These are phyloP conservation scores for Cercospora nicotianae DNA, from an alignment of 2,329 filamentous ascomycete genomes.

Conservation along the genomic window DNA sequence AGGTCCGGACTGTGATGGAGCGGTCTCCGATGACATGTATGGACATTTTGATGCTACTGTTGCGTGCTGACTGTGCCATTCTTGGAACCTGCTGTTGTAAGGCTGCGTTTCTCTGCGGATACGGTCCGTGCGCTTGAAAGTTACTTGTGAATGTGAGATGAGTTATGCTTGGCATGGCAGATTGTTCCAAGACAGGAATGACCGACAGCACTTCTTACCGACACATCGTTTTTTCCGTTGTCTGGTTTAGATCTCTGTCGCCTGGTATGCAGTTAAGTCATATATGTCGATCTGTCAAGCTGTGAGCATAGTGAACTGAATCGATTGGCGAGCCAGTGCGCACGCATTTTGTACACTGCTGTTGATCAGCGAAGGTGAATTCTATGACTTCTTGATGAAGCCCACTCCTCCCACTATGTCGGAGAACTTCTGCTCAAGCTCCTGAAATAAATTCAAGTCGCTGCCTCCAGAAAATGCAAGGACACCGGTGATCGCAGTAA, in stretches of 20 bases:
- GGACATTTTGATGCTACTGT: neutral
- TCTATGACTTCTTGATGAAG: neutral
- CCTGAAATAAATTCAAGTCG: neutral
- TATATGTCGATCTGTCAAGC: neutral
- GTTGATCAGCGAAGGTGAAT: neutral
- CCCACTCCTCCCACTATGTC: neutral
- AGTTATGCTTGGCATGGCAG: neutral
- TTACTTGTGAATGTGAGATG: neutral
- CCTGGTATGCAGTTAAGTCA: neutral
- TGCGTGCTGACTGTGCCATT: neutral
- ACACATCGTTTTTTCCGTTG: neutral
- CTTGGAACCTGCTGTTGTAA: neutral
- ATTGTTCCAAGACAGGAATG: neutral
- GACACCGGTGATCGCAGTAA: neutral
- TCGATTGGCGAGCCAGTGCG: neutral
- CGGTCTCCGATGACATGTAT: constrained; percentile 5
- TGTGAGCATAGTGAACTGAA: neutral
- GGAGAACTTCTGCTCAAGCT: neutral
- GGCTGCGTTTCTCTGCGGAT: neutral
- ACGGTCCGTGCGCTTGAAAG: neutral
- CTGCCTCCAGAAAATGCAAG: neutral
- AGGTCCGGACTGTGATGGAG: constrained; percentile 14
- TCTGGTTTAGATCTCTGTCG: neutral
- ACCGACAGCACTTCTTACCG: neutral
- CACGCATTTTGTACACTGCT: neutral